phyloP scores from a whole-genome alignment of 306 rosid genomes.

The Citrullus mucosospermus region DNA sequence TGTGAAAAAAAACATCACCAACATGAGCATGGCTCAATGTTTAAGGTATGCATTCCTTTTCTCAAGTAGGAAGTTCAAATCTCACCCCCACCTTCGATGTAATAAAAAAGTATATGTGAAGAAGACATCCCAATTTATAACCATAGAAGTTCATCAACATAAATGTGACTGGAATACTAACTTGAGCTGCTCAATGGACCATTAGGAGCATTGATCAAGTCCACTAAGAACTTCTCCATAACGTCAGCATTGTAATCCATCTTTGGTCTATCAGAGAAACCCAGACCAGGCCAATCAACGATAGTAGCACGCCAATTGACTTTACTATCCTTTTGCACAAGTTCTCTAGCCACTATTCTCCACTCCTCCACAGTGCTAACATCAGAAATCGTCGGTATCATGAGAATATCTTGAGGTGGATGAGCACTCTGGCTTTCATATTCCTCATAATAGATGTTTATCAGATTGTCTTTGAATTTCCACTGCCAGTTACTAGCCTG shows the following conservation, averaged over 20 bases:
- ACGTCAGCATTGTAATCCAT: conserved; percentile 77
- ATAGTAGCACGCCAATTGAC: conserved; percentile 70
- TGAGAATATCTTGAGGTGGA: conserved; percentile 54
- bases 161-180: conserved; percentile 14
- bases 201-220: conserved; percentile 62
- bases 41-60: background rate
- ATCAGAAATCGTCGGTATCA: conserved; percentile 93
- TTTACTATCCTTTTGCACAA: conserved; percentile 47
- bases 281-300: conserved; percentile 97
- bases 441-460: conserved; percentile 81
- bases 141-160: background rate
- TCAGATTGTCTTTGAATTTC: conserved; percentile 54
- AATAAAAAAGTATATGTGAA: background rate
- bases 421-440: conserved; percentile 43
- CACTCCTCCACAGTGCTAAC: conserved; percentile 97
- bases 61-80: background rate
- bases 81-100: background rate
- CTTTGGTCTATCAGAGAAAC: conserved; percentile 84
- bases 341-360: conserved; percentile 68
- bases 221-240: conserved; percentile 71
- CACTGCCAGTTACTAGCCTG: conserved; percentile 86
- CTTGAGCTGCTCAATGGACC: conserved; percentile 63
- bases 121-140: background rate
- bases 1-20: background rate
- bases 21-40: background rate